A percentile compares a stretch with the other conserved stretches of the same genome.
Evolutionary conservation across 1,284 basidiomycete genomes (phyloP).

Genomic region (Cryptococcus deneoformans): DNA sequence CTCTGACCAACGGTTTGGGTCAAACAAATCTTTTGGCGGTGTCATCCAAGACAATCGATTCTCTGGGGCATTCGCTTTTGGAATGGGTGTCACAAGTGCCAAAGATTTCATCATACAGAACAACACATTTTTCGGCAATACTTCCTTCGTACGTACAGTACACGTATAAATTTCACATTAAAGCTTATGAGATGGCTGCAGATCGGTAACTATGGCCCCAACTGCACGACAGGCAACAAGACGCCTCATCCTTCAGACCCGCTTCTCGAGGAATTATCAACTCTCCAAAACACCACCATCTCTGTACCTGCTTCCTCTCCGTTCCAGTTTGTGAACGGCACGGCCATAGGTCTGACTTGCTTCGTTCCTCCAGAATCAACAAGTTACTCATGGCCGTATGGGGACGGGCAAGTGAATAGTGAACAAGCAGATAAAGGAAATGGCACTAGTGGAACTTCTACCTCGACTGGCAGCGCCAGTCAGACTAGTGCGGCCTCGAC

Average conservation of each 20-base stretch:
- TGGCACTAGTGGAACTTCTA: background rate
- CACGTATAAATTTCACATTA: background rate
- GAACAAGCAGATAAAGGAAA: constrained; percentile 13
- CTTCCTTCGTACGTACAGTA: constrained; percentile 56
- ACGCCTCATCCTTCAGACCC: constrained; percentile 32
- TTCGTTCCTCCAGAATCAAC: constrained; percentile 22
- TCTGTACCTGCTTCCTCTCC: constrained; percentile 10
- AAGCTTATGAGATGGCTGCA: background rate
- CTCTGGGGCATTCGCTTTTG: constrained; percentile 58
- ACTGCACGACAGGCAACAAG: constrained; percentile 61
- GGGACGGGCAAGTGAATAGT: constrained; percentile 20
- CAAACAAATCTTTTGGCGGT: constrained; percentile 61
- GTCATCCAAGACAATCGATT: constrained; percentile 64
- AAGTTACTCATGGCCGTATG: constrained; percentile 30
- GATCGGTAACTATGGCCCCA: constrained; percentile 66
- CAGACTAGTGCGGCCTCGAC: constrained; percentile 4
- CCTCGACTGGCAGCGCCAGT: background rate
- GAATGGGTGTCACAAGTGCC: constrained; percentile 58
- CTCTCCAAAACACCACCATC: constrained; percentile 27
- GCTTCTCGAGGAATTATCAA: constrained; percentile 23
- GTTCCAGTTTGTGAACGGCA: constrained; percentile 29
- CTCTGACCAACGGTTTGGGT: constrained; percentile 51
- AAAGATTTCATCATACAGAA: constrained; percentile 63
- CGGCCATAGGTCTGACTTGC: constrained; percentile 34
- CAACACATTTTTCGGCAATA: constrained; percentile 66